phyloP scores from a whole-genome alignment of 2,329 filamentous ascomycete genomes.

The Talaromyces funiculosus region DNA sequence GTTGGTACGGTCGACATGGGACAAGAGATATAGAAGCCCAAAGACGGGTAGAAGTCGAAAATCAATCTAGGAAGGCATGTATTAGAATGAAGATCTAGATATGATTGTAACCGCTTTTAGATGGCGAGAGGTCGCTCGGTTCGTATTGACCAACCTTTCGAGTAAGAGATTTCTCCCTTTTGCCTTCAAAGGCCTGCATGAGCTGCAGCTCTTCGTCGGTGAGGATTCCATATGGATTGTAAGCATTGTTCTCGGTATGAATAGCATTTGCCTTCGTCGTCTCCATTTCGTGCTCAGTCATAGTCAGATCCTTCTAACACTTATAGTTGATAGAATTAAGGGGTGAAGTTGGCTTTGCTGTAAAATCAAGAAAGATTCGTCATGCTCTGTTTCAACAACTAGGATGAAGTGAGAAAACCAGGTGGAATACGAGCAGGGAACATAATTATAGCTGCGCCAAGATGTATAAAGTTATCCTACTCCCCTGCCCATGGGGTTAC shows the following conservation, averaged over 20 bases:
- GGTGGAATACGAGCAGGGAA: no score
- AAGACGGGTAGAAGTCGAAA: constrained; percentile 35
- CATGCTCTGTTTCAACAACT: no score
- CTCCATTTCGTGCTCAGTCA: not conserved
- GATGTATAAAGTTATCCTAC: no score
- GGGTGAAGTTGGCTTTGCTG: not conserved
- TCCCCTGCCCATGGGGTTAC: no score
- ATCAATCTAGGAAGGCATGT: constrained; percentile 17
- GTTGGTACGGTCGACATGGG: constrained; percentile 26
- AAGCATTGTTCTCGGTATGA: not conserved
- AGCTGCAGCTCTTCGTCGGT: not conserved
- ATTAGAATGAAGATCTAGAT: not conserved
- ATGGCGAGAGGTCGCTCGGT: not conserved
- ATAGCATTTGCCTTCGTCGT: not conserved
- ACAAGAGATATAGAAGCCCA: constrained; percentile 34
- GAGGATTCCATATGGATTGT: not conserved
- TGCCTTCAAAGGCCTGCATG: not conserved
- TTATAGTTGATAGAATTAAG: not conserved
- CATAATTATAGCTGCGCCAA: no score
- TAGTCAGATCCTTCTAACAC: not conserved
- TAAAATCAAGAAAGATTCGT: not conserved
- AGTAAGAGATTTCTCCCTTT: not conserved
- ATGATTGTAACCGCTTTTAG: not conserved
- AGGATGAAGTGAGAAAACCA: no score
- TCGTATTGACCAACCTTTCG: not conserved